Conservation (phyloP, 768 basidiomycete species). For the Auricularia auricula-judae region DNA sequence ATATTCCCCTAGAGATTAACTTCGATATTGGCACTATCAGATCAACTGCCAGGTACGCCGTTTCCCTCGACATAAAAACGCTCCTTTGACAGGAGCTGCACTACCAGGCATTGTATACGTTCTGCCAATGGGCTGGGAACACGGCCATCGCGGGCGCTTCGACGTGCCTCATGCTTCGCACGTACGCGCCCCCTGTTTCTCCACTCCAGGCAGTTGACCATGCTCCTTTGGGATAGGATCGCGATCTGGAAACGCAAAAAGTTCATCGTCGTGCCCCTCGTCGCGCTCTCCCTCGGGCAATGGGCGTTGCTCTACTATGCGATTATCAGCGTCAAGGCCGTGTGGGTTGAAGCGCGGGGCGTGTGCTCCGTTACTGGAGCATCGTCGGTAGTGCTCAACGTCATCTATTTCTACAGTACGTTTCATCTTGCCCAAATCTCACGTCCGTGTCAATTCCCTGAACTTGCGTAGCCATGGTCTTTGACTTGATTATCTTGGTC, state of each 20-base stretch:
- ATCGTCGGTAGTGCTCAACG: slow-evolving; percentile 6
- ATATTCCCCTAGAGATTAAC: background rate
- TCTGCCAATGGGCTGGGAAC: slow-evolving; percentile 49
- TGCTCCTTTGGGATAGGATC: background rate
- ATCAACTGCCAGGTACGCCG: slow-evolving; percentile 44
- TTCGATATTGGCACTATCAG: slow-evolving; percentile 15
- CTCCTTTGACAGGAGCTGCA: no score
- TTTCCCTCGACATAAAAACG: background rate
- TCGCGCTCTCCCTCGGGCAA: slow-evolving; percentile 1
- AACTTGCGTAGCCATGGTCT: slow-evolving; percentile 9
- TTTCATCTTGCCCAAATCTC: background rate
- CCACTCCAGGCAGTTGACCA: background rate
- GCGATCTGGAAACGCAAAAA: slow-evolving; percentile 4
- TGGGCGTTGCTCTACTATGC: slow-evolving; percentile 5
- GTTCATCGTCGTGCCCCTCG: slow-evolving; percentile 4
- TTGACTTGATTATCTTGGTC: slow-evolving; percentile 10
- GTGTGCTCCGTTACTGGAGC: background rate
- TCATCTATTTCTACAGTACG: slow-evolving; percentile 14
- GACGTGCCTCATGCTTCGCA: slow-evolving; percentile 60
- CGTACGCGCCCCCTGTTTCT: slow-evolving; percentile 28
- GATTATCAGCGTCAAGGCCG: slow-evolving; percentile 5
- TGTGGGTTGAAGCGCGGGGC: background rate
- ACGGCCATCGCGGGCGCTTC: slow-evolving; percentile 54
- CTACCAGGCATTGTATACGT: slow-evolving; percentile 48
- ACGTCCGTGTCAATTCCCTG: slow-evolving; percentile 1